These are phyloP conservation scores for Cucumis melo DNA, from an alignment of 306 rosid species.

Conservation along the genomic window DNA sequence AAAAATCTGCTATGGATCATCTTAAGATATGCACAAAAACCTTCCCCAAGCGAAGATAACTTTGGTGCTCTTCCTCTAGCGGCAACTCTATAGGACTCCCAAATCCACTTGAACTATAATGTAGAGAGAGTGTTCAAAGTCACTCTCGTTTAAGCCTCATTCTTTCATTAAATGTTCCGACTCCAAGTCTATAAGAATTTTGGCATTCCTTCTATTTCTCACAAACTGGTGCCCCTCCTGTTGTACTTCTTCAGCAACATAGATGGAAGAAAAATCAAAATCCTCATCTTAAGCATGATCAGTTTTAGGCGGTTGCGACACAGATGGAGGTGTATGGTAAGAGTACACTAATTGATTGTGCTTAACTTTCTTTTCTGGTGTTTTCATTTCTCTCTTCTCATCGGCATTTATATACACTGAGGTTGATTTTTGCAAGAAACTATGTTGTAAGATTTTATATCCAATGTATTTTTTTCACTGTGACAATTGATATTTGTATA, in stretches of 20 bases:
- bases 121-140: conserved; percentile 41
- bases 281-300: conserved; percentile 18
- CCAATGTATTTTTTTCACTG: no score
- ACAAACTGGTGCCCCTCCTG: conserved; percentile 26
- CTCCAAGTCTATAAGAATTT: conserved; percentile 58
- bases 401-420: no score
- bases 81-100: conserved; percentile 78
- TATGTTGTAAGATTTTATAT: no score
- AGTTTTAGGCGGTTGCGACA: no score
- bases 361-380: no score
- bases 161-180: conserved; percentile 56
- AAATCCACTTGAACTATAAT: conserved; percentile 48
- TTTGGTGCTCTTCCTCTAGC: conserved; percentile 31
- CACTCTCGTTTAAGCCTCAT: conserved; percentile 66
- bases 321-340: no score
- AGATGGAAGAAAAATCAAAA: conserved; percentile 38
- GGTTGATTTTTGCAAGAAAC: no score
- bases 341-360: no score
- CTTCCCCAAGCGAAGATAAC: conserved; percentile 54
- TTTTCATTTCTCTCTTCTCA: no score
- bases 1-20: conserved; percentile 43
- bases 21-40: conserved; percentile 45
- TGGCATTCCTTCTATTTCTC: conserved; percentile 45
- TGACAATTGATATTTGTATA: no score
- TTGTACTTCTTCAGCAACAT: conserved; percentile 48